Conservation (phyloP, 1,284 basidiomycete genomes). For the Vanrija sp. region DNA sequence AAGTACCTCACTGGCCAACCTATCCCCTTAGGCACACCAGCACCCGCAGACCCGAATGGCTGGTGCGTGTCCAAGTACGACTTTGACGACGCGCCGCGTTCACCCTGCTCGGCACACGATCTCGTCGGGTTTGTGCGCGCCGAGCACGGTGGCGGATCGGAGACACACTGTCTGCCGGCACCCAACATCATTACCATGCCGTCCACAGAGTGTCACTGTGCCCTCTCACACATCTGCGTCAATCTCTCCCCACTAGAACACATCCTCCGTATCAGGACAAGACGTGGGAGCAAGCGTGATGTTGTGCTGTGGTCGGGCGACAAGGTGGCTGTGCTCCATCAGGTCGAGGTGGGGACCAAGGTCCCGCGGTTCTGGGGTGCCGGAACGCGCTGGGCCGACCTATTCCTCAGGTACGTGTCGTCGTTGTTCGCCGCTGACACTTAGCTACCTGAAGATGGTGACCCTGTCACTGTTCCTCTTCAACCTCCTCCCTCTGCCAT, state of each 20-base stretch:
- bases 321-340: conserved; percentile 21
- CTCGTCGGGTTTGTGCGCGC: conserved; percentile 8
- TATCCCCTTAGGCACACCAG: background rate
- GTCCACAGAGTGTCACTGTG: conserved; percentile 1
- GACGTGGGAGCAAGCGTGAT: background rate
- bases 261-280: conserved; percentile 30
- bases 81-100: conserved; percentile 3
- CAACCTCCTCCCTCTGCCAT: conserved; percentile 45
- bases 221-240: conserved; percentile 31
- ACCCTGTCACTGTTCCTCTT: conserved; percentile 42
- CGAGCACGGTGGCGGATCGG: conserved; percentile 15
- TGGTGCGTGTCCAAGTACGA: conserved; percentile 14
- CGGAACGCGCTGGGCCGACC: conserved; percentile 24
- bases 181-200: conserved; percentile 25
- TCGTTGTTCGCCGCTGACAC: background rate
- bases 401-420: conserved; percentile 34
- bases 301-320: conserved; percentile 37
- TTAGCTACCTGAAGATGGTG: conserved; percentile 38
- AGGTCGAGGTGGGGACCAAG: conserved; percentile 25
- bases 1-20: conserved; percentile 23
- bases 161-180: conserved; percentile 27
- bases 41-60: background rate
- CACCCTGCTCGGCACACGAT: conserved; percentile 7
- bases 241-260: conserved; percentile 20
- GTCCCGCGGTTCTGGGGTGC: conserved; percentile 21